Evolutionary conservation across 768 basidiomycete species (phyloP).

Genomic region (Paxillus ammoniavirescens): DNA sequence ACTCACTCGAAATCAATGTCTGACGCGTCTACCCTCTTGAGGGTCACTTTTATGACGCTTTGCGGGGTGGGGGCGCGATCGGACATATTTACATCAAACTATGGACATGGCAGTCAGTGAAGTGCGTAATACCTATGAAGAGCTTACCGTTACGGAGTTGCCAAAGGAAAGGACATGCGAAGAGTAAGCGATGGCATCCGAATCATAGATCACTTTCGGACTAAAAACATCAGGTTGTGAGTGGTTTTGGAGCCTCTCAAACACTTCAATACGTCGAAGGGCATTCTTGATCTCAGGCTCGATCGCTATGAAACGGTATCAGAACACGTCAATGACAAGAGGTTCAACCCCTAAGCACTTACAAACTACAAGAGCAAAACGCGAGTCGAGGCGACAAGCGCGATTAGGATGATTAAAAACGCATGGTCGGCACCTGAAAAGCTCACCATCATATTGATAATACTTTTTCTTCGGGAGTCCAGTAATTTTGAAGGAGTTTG

Average conservation of each 20-base stretch:
- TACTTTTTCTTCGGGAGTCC: conserved; percentile 25
- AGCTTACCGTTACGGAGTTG: conserved; percentile 29
- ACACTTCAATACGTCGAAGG: conserved; percentile 29
- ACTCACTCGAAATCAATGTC: conserved; percentile 37
- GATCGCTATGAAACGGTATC: conserved; percentile 17
- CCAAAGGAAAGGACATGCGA: conserved; percentile 31
- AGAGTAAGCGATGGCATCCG: conserved; percentile 41
- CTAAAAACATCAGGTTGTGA: conserved; percentile 36
- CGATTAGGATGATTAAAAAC: conserved; percentile 3
- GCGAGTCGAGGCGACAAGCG: conserved; percentile 4
- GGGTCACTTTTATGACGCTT: conserved; percentile 30
- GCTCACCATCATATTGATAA: conserved; percentile 34
- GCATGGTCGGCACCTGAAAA: conserved; percentile 2
- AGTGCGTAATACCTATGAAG: background rate
- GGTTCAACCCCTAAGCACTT: conserved; percentile 7
- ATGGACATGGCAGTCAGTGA: background rate
- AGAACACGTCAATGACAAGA: background rate
- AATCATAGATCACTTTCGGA: conserved; percentile 47
- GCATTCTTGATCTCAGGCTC: conserved; percentile 1
- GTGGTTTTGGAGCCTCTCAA: conserved; percentile 37
- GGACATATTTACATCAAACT: conserved; percentile 39
- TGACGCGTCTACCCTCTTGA: conserved; percentile 40
- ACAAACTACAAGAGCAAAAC: conserved; percentile 21
- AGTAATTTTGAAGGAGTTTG: conserved; percentile 33
- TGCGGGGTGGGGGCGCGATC: conserved; percentile 21